Evolutionary conservation across 2,329 filamentous ascomycete species (phyloP).

Genomic region (Chaetomiaceae sp.): DNA sequence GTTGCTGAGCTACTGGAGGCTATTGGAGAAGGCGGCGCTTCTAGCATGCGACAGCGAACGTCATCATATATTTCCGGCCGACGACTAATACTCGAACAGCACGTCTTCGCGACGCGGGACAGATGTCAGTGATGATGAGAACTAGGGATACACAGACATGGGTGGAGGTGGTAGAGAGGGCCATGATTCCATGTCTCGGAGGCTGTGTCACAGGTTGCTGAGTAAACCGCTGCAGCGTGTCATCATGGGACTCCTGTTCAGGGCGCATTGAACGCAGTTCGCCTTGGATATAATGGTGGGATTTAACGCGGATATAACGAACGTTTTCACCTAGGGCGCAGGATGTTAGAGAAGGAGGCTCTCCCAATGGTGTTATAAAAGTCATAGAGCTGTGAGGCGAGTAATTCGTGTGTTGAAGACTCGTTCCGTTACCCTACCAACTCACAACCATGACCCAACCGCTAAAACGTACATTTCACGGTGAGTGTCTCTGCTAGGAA

Average conservation of each 20-base stretch:
- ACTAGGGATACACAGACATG: too few species aligned
- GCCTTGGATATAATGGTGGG: background rate
- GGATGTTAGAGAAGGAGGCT: background rate
- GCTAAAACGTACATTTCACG: constrained; percentile 24
- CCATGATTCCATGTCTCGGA: background rate
- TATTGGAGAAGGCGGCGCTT: too few species aligned
- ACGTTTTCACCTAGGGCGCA: too few species aligned
- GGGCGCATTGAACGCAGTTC: background rate
- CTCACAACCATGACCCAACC: constrained; percentile 16
- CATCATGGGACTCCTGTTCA: background rate
- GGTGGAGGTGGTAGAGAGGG: too few species aligned
- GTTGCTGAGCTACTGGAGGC: too few species aligned
- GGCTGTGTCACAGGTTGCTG: constrained; percentile 11
- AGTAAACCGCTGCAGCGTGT: constrained; percentile 12
- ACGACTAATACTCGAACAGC: too few species aligned
- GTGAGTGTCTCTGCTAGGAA: constrained; percentile 7
- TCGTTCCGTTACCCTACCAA: background rate
- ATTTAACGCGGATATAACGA: background rate
- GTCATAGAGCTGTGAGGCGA: background rate
- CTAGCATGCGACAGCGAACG: too few species aligned
- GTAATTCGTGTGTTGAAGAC: background rate
- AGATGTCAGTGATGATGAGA: too few species aligned
- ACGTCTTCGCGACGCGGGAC: too few species aligned
- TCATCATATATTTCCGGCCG: too few species aligned
- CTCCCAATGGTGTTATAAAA: background rate